Evolutionary conservation across 495 filamentous ascomycete genomes (phyloP).

Genomic region (Penicillium daleae): DNA sequence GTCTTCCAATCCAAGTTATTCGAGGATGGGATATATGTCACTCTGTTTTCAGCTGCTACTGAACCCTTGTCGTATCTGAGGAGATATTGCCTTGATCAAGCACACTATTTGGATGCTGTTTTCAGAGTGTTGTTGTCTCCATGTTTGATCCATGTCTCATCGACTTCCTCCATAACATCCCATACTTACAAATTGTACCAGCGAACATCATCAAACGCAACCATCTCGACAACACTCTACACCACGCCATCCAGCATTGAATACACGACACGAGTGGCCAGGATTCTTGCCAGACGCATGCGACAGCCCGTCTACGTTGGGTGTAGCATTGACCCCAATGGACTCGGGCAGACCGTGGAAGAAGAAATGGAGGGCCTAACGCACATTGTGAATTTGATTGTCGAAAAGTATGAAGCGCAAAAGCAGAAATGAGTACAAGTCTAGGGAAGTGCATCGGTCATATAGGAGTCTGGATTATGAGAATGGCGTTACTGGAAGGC

Average conservation of each 20-base stretch:
- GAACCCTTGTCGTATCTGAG: background rate
- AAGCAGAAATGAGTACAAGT: slow-evolving; percentile 15
- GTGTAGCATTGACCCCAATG: slow-evolving; percentile 63
- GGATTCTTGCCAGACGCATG: slow-evolving; percentile 73
- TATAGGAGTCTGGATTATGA: background rate
- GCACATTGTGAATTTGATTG: slow-evolving; percentile 68
- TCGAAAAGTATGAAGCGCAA: slow-evolving; percentile 36
- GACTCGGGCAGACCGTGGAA: slow-evolving; percentile 75
- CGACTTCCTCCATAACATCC: background rate
- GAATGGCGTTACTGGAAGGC: background rate
- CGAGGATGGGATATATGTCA: background rate
- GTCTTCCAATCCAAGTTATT: no score
- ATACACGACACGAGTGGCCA: slow-evolving; percentile 83
- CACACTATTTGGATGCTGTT: background rate
- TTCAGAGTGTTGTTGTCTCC: background rate
- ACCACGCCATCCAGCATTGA: slow-evolving; percentile 74
- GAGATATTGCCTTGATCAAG: background rate
- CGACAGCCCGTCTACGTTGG: slow-evolving; percentile 80
- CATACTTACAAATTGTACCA: slow-evolving; percentile 18
- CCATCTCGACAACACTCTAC: slow-evolving; percentile 78
- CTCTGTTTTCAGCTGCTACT: background rate
- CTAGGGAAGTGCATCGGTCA: background rate
- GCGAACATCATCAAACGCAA: slow-evolving; percentile 42
- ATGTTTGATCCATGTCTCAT: background rate
- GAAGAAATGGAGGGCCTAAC: slow-evolving; percentile 92